Percentiles rank a stretch among this genome's conserved stretches.
Evolutionary conservation across 2,329 filamentous ascomycete species (phyloP).

Genomic region (Aspergillus aculeatus): DNA sequence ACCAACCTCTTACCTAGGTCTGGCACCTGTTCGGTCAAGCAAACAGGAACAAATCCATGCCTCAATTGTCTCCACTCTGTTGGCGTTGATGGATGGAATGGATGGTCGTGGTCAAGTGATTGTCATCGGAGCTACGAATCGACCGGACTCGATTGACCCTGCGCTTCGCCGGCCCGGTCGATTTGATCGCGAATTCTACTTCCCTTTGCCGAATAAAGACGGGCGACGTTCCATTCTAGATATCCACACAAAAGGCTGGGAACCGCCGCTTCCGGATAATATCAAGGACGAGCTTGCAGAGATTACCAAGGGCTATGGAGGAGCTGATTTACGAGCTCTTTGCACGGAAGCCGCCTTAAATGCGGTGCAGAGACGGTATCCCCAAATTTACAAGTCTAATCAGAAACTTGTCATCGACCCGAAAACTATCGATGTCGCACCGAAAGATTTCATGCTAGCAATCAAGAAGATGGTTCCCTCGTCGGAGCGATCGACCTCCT

Average conservation of each 20-base stretch:
- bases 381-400: slow-evolving; percentile 89
- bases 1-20: slow-evolving; percentile 35
- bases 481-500: slow-evolving; percentile 84
- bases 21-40: slow-evolving; percentile 92
- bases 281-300: slow-evolving; percentile 83
- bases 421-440: slow-evolving; percentile 76
- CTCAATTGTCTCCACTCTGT: slow-evolving; percentile 91
- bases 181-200: slow-evolving; percentile 98
- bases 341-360: slow-evolving; percentile 96
- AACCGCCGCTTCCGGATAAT: slow-evolving; percentile 65
- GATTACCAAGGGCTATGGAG: slow-evolving; percentile 92
- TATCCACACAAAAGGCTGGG: slow-evolving; percentile 95
- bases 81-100: slow-evolving; percentile 97
- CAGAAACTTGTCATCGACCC: slow-evolving; percentile 89
- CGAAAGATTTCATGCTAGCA: slow-evolving; percentile 95
- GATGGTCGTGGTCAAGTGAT: slow-evolving; percentile 97
- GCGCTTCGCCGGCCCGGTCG: slow-evolving; percentile 90
- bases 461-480: slow-evolving; percentile 96
- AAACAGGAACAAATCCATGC: slow-evolving; percentile 99
- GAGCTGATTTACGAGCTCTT: slow-evolving; percentile 87
- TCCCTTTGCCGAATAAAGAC: slow-evolving; percentile 80
- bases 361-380: slow-evolving; percentile 90
- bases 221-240: slow-evolving; percentile 84
- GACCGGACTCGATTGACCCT: slow-evolving; percentile 93
- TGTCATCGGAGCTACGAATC: slow-evolving; percentile 97